Evolutionary conservation across 129 eudicot species (phyloP).

Genomic region (Saussurea involucrata): DNA sequence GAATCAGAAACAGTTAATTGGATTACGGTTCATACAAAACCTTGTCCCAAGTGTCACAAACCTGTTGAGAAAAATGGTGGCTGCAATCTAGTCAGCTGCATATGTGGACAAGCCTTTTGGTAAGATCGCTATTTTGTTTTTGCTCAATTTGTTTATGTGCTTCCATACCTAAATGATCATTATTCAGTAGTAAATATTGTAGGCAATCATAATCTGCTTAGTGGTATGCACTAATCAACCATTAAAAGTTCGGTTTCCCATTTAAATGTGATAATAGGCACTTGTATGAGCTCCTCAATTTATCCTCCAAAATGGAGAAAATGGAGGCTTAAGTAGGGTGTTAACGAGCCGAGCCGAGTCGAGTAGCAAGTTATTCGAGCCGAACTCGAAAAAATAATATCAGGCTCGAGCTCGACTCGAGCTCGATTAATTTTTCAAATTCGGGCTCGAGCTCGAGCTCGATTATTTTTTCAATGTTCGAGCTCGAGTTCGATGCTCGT

Average conservation of each 20-base stretch:
- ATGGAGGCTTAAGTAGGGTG: no score
- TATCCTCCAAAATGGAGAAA: neutral
- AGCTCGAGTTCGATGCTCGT: no score
- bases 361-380: no score
- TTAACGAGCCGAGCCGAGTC: no score
- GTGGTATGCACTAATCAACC: neutral
- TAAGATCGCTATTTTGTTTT: slow-evolving; percentile 27
- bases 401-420: no score
- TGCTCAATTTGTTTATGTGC: slow-evolving; percentile 4
- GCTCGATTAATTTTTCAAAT: no score
- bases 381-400: no score
- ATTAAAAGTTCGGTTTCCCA: neutral
- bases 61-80: slow-evolving; percentile 99
- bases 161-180: neutral
- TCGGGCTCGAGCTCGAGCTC: no score
- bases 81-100: slow-evolving; percentile 87
- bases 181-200: neutral
- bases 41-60: slow-evolving; percentile 96
- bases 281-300: neutral
- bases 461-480: no score
- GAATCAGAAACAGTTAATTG: slow-evolving; percentile 96
- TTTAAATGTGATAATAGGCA: neutral
- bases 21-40: slow-evolving; percentile 93
- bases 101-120: slow-evolving; percentile 98
- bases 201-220: neutral